Base-by-base conservation (phyloP, 441 rosid genomes). In the Metrosideros polymorpha region DNA sequence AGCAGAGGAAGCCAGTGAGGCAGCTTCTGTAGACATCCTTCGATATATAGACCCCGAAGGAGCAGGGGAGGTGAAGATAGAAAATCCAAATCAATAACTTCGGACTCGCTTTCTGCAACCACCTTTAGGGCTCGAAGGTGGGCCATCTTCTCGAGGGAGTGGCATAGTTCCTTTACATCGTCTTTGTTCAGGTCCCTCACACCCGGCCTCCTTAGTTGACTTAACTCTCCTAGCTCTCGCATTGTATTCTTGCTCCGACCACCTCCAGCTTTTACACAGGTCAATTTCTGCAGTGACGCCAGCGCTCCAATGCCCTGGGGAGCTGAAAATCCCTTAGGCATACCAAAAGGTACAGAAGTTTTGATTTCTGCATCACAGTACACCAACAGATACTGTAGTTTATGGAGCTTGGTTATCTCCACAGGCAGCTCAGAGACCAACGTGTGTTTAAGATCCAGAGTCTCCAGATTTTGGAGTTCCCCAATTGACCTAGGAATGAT, bases 41-140 rank as follows among this genome's bases (percentile, higher is more conserved):
- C 1, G 0, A 15, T 15, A n/a, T 0, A 0, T n/a, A 59, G 35
- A 59, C 0, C 0, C 6, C 19, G 19, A 13, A 59, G 66, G 35
- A n/a, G 18, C 0, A 8, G 35, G 35, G 35, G 66, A n/a, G 66
- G 19, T 59, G 66, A 13, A 59, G 66, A n/a, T 29, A 59, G 66
- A 5, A 59, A 14, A 59, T 59, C 66, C 35, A 59, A 59, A 59
- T 59, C 66, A 0, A 29, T 13, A n/a, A 59, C 18, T 15, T 59
- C 66, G 6, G 1, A 59, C 35, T 59, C 0, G 3, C 66, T 59
- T 14, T n/a, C 0, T 14, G 5, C 19, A 0, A 2, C 0, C 66
- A 13, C 35, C 6, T 6, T 0, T n/a, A 59, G 3, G 0, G 9
- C 3, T 59, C 1, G 35, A 59, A 59, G 66, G 19, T n/a, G 6